A percentile compares a stretch with the other conserved stretches of the same genome.
Evolutionary conservation across 257 asterid species (phyloP).

Genomic region (Pogostemon cablin): DNA sequence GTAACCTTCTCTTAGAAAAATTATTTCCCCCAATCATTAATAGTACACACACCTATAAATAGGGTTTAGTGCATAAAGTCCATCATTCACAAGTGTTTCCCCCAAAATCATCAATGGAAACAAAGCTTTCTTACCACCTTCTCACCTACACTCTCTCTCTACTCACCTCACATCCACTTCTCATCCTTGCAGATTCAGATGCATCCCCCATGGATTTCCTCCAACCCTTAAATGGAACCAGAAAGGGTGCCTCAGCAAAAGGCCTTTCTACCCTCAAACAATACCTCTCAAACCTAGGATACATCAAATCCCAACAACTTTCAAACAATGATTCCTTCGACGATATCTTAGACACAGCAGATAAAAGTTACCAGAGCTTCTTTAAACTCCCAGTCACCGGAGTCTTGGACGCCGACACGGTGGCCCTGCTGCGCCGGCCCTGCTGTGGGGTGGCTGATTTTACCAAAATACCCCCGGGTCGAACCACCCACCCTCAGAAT

Average conservation of each 20-base stretch:
- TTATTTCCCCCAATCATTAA: too few species aligned
- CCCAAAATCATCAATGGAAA: conserved; percentile 1
- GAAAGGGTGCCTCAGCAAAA: conserved; percentile 16
- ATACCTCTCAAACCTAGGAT: conserved; percentile 36
- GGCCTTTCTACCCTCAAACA: conserved; percentile 25
- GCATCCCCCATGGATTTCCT: conserved; percentile 20
- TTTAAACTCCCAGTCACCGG: conserved; percentile 30
- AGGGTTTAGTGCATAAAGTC: background rate
- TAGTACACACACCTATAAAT: background rate
- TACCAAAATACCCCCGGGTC: background rate
- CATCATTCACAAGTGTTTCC: background rate
- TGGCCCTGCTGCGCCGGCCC: conserved; percentile 4
- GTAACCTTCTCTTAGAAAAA: too few species aligned
- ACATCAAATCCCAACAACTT: background rate
- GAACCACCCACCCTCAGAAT: background rate
- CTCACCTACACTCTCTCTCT: conserved; percentile 11
- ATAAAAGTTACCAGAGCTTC: conserved; percentile 27
- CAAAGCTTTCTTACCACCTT: background rate
- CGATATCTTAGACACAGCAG: conserved; percentile 21
- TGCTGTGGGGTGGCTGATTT: conserved; percentile 39
- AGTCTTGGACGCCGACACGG: conserved; percentile 28
- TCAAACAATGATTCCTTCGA: conserved; percentile 26
- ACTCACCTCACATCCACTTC: background rate
- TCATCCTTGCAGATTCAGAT: background rate
- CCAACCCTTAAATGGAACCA: conserved; percentile 22